These are phyloP conservation scores for Fusarium zealandicum DNA, from an alignment of 2,329 filamentous ascomycete species.

Conservation along the genomic window DNA sequence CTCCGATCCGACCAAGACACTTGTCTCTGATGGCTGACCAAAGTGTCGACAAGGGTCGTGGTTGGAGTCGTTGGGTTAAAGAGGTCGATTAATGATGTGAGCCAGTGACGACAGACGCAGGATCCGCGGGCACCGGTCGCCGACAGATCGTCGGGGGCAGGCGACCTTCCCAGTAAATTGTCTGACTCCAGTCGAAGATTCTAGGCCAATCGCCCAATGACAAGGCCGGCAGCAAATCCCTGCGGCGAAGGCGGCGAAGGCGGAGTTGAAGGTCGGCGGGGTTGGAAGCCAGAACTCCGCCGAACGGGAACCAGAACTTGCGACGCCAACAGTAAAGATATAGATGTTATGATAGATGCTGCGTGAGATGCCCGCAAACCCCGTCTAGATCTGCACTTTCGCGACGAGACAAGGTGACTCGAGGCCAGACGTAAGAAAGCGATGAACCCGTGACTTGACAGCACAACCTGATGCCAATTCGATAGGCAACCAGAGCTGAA, in stretches of 20 bases:
- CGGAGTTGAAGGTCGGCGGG: conserved; percentile 24
- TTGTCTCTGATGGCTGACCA: not conserved
- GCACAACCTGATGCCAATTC: not conserved
- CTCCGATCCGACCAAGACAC: not conserved
- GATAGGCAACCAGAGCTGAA: not conserved
- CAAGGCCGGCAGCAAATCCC: not conserved
- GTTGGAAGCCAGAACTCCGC: conserved; percentile 24
- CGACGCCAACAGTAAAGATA: not conserved
- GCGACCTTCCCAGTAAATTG: not conserved
- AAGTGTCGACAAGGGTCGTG: not conserved
- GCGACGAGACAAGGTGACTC: conserved; percentile 7
- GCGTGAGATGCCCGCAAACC: not conserved
- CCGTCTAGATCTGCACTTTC: not conserved
- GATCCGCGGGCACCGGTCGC: not conserved
- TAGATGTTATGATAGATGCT: not conserved
- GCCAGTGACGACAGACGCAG: conserved; percentile 7
- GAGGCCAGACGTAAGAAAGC: not conserved
- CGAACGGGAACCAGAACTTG: conserved; percentile 6
- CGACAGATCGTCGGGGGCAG: conserved; percentile 1
- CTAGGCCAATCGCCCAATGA: conserved; percentile 25
- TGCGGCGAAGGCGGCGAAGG: conserved; percentile 1
- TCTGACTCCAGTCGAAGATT: conserved; percentile 16
- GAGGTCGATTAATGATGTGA: not conserved
- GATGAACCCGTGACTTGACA: not conserved
- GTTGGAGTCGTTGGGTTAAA: not conserved